Evolutionary conservation across 441 rosid species (phyloP), one percentile per base, ranked within the genome.

Genomic region (Croton setiger): DNA sequence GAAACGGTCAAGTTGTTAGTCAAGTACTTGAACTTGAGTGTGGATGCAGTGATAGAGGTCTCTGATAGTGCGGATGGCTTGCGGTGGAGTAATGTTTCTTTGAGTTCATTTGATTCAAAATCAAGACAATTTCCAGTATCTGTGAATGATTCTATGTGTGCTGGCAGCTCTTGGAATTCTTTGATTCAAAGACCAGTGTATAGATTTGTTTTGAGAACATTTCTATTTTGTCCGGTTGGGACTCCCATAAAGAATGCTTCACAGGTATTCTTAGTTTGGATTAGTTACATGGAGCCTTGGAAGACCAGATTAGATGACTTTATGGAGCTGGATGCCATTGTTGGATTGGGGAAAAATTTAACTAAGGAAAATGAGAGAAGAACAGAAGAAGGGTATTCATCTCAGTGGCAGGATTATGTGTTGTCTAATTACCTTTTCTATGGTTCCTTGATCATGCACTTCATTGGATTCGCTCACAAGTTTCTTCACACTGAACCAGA

Each of bases 401-500:
- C 85, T 48, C 33, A 71, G 64, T 91, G 96, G 96, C 87, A 82
- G 78, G 85, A 81, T 65, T 93, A 85, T 78, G 89, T 91, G 68
- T 68, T 91, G 78, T 91, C 90, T 43, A 93, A 91, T 75, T 93
- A 91, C 79, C 76, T 93, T 41, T 93, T 84, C 78, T 91, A 93
- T 80, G 87, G 89, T 68, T 91, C 97, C 36, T 58, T 89, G 85
- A 83, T 93, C 66, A 80, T 91, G 94, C 98, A 93, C 86, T 93
- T 93, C 68, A 85, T 88, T 65, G 94, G 96, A 56, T 93, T 93
- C 75, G 94, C 94, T 4, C 98, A 93, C 86, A 93, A 89, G 85
- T 93, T 93, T 78, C 97, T 93, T 78, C 98, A 89, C 74, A 74
- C 82, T 6, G 93, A 93, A 79, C 89, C 96, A 31, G 93, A 85